Conservation (phyloP, 371 early-diverging fungal species). For the Dichotomocladium elegans region DNA sequence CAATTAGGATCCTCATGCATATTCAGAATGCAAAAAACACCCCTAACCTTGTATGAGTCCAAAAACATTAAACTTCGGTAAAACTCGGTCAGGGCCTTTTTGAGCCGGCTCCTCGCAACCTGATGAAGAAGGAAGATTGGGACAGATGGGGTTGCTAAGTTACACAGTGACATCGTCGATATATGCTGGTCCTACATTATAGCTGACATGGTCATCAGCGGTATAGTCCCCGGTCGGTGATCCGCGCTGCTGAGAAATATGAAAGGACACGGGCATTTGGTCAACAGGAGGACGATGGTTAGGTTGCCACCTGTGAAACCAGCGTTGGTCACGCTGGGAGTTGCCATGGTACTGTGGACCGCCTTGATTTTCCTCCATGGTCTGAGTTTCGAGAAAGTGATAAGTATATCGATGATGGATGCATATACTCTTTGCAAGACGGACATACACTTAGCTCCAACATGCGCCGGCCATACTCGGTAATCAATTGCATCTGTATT, state of each 20-base stretch:
- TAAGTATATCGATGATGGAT: too few species aligned
- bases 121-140: slow-evolving; percentile 12
- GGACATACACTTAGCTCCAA: slow-evolving; percentile 3
- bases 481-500: slow-evolving; percentile 42
- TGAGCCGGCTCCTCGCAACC: slow-evolving; percentile 60
- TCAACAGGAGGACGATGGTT: not conserved
- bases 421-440: too few species aligned
- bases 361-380: too few species aligned
- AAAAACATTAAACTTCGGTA: slow-evolving; percentile 76
- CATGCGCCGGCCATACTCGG: slow-evolving; percentile 35
- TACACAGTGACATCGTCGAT: not conserved
- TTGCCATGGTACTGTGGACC: not conserved
- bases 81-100: slow-evolving; percentile 73
- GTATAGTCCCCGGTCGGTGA: slow-evolving; percentile 8
- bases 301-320: slow-evolving; percentile 3
- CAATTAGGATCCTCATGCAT: too few species aligned
- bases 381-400: too few species aligned
- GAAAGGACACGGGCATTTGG: not conserved
- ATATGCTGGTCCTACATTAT: slow-evolving; percentile 18
- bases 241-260: slow-evolving; percentile 9
- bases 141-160: not conserved
- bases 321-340: not conserved
- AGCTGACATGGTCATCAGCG: slow-evolving; percentile 30
- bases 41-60: slow-evolving; percentile 62
- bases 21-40: not conserved